phyloP scores from a whole-genome alignment of 2,329 filamentous ascomycete species.

The Tolypocladium tropicale region DNA sequence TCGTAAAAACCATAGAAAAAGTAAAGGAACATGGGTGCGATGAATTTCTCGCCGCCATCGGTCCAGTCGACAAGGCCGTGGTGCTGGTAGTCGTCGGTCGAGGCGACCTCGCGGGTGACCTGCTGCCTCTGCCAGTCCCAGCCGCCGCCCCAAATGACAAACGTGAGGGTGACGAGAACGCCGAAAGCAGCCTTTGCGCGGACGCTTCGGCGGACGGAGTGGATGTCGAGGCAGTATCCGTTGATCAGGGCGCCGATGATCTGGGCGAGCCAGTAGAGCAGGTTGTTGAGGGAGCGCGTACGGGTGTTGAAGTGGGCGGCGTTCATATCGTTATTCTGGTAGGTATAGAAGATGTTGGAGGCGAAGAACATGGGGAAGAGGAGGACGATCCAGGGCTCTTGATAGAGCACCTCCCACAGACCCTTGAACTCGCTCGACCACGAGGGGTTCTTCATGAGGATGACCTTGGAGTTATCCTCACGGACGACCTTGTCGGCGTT shows the following conservation, averaged over 20 bases:
- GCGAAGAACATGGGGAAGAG: slow-evolving; percentile 45
- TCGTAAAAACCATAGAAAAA: slow-evolving; percentile 89
- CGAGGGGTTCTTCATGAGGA: slow-evolving; percentile 83
- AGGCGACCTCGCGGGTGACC: slow-evolving; percentile 25
- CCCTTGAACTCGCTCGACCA: slow-evolving; percentile 73
- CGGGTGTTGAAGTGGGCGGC: slow-evolving; percentile 43
- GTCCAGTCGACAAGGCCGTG: slow-evolving; percentile 48
- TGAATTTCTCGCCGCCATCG: slow-evolving; percentile 34
- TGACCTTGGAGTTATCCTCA: slow-evolving; percentile 67
- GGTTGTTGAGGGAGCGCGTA: slow-evolving; percentile 42
- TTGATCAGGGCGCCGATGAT: slow-evolving; percentile 42
- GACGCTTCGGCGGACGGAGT: slow-evolving; percentile 69
- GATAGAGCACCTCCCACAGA: slow-evolving; percentile 60
- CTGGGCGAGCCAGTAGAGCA: slow-evolving; percentile 46
- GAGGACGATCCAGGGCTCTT: slow-evolving; percentile 62
- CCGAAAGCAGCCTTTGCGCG: slow-evolving; percentile 53
- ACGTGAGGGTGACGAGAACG: slow-evolving; percentile 57
- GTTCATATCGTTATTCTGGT: slow-evolving; percentile 50
- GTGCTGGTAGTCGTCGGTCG: slow-evolving; percentile 9
- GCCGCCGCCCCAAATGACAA: slow-evolving; percentile 74
- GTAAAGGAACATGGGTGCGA: slow-evolving; percentile 78
- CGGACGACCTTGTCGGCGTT: slow-evolving; percentile 66
- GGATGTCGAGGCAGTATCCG: slow-evolving; percentile 46
- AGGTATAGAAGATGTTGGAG: slow-evolving; percentile 46
- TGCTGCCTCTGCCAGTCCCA: slow-evolving; percentile 61